Evolutionary conservation across 192 early-diverging fungal species (phyloP).

Genomic region (Entomortierella lignicola): DNA sequence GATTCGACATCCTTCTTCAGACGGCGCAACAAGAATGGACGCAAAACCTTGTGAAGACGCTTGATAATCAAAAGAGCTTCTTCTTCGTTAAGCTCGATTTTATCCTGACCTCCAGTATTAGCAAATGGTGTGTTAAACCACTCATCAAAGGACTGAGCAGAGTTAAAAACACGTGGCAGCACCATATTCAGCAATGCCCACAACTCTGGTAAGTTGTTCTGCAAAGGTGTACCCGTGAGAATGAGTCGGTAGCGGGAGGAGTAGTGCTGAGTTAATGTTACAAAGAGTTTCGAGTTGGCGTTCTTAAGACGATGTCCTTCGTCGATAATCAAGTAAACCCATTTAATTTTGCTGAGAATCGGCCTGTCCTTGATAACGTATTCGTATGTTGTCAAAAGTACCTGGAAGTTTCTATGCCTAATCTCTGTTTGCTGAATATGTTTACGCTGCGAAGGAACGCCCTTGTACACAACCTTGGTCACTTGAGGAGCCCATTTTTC

Average conservation of each 20-base stretch:
- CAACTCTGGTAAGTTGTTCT: conserved; percentile 97
- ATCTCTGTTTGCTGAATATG: conserved; percentile 77
- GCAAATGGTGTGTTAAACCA: conserved; percentile 99
- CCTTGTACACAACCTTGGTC: conserved; percentile 93
- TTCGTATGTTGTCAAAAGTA: conserved; percentile 97
- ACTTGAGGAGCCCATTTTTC: conserved; percentile 97
- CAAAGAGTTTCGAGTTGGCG: conserved; percentile 85
- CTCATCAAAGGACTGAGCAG: conserved; percentile 97
- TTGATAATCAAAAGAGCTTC: conserved; percentile 96
- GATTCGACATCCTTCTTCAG: conserved; percentile 99
- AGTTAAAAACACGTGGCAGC: conserved; percentile 95
- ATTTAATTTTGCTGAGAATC: conserved; percentile 89
- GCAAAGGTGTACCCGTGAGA: conserved; percentile 98
- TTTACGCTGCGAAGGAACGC: conserved; percentile 79
- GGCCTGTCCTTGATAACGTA: conserved; percentile 95
- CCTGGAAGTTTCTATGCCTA: conserved; percentile 87
- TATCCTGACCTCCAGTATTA: conserved; percentile 82
- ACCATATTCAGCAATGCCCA: conserved; percentile 98
- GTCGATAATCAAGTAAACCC: conserved; percentile 99
- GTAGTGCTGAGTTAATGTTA: conserved; percentile 91
- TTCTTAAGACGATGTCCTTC: conserved; percentile 99
- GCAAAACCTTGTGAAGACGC: conserved; percentile 95
- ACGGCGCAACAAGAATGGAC: conserved; percentile 96
- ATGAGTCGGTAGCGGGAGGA: conserved; percentile 91
- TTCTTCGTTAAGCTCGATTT: conserved; percentile 97